Base-by-base conservation (phyloP, 768 basidiomycete genomes). In the Rhodotorula taiwanensis region DNA sequence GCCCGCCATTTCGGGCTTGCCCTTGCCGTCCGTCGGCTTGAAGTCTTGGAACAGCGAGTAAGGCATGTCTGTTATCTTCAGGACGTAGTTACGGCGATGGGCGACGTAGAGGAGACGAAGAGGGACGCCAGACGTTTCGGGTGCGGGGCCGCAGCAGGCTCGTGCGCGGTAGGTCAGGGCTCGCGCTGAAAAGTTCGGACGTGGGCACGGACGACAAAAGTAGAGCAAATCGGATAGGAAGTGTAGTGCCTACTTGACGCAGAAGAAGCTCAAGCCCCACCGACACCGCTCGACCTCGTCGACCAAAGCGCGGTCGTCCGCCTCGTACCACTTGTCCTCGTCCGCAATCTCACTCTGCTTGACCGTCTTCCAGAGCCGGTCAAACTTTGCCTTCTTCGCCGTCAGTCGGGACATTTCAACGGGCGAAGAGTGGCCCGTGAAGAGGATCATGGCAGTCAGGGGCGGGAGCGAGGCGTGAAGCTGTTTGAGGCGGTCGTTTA, bases 391-490 rank as follows among this genome's bases (percentile, higher is more conserved):
- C 76, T 89, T 87, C 53, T 85, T 80, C 9, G 81, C 82, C 68
- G 84, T 85, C 27, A 98, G 77, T 30, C 80, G 74, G 5, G 86
- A 79, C 89, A 94, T 91, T 11, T 75, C 78, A 1, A 89, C 83
- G 1, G 93, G 92, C 74, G 95, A 89, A 0, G 85, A 84, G 72
- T 97, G 90, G 2, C 93, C 92, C 0, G 87, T 88, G 72, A 95
- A 84, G 43, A 98, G 79, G 56, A 97, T 76, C 27, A 97, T 75
- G 0, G 90, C 91, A 0, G 92, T 89, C 27, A 85, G 83, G 4
- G 85, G 74, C 0, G 92, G 91, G 0, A 98, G 81, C 0, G 83
- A 74, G 0, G 80, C 77, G 72, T 93, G 84, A 0, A 97, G 77
- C 3, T 76, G 71, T 42, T 76, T 74, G 7, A 97, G 80, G 11